These are phyloP conservation scores for Lecanicillium sp. DNA, from an alignment of 2,329 filamentous ascomycete species.

Conservation along the genomic window DNA sequence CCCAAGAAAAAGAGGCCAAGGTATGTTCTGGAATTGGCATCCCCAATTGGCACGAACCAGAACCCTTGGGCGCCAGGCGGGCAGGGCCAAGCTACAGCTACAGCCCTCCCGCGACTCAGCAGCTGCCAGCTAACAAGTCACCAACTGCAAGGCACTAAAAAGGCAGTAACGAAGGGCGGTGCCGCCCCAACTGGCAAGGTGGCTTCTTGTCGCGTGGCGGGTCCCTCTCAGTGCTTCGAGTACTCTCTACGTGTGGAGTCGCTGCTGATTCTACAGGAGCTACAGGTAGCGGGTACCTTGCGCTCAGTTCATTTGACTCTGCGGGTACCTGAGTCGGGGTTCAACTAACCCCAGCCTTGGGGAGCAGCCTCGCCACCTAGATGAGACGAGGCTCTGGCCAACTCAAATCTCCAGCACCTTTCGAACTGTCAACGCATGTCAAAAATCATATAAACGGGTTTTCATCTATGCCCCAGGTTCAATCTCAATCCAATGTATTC, in stretches of 20 bases:
- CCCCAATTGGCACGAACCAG: neutral
- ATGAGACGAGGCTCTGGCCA: neutral
- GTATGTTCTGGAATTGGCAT: neutral
- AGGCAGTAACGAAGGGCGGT: too few species aligned
- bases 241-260: neutral
- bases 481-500: too few species aligned
- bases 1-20: too few species aligned
- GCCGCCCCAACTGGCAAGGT: conserved; percentile 7
- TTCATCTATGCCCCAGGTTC: too few species aligned
- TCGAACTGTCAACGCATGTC: too few species aligned
- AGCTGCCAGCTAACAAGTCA: neutral
- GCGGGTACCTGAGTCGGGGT: neutral
- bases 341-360: too few species aligned
- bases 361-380: neutral
- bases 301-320: too few species aligned
- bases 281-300: neutral
- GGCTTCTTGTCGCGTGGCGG: conserved; percentile 8
- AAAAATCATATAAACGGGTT: too few species aligned
- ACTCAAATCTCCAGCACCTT: too few species aligned
- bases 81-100: neutral
- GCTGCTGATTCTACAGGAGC: neutral
- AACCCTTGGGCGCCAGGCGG: neutral
- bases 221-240: neutral
- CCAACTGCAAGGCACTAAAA: neutral
- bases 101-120: neutral